phyloP scores from a whole-genome alignment of 768 basidiomycete species.

The Naganishia randhawae region DNA sequence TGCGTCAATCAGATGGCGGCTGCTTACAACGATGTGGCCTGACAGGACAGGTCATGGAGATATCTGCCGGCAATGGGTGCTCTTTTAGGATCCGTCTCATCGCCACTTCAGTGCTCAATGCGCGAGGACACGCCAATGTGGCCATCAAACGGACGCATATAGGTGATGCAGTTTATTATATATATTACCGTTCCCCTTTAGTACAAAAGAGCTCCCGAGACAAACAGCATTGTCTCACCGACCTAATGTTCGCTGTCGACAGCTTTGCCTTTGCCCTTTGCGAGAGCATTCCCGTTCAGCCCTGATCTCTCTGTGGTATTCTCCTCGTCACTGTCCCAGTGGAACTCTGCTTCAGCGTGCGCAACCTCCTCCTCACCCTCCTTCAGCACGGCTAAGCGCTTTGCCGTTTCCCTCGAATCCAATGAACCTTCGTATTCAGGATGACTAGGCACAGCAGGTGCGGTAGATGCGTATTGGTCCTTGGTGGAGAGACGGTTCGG shows the following conservation, averaged over 20 bases:
- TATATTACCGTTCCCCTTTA: neutral
- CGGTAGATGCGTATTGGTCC: constrained; percentile 22
- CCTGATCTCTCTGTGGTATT: neutral
- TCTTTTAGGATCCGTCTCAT: no score
- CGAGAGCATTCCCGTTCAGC: neutral
- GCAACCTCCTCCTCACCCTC: constrained; percentile 12
- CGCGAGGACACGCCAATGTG: no score
- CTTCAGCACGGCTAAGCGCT: constrained; percentile 5
- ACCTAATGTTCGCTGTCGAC: neutral
- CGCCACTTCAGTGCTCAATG: neutral
- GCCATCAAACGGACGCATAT: no score
- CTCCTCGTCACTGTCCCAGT: constrained; percentile 30
- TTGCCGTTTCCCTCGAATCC: constrained; percentile 7
- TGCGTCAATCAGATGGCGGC: no score
- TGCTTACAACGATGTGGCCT: no score
- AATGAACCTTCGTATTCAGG: constrained; percentile 13
- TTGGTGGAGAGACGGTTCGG: neutral
- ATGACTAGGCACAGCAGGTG: constrained; percentile 11
- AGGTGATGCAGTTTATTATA: neutral
- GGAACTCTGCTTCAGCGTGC: constrained; percentile 17
- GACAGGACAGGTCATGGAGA: no score
- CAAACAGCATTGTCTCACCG: neutral
- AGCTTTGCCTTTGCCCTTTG: constrained; percentile 15
- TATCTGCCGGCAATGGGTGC: no score
- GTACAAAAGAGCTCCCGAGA: neutral